A percentile compares a stretch with the other conserved stretches of the same genome.
Evolutionary conservation across 164 flowering plant genomes (phyloP).

Genomic region (Vitis amurensis): DNA sequence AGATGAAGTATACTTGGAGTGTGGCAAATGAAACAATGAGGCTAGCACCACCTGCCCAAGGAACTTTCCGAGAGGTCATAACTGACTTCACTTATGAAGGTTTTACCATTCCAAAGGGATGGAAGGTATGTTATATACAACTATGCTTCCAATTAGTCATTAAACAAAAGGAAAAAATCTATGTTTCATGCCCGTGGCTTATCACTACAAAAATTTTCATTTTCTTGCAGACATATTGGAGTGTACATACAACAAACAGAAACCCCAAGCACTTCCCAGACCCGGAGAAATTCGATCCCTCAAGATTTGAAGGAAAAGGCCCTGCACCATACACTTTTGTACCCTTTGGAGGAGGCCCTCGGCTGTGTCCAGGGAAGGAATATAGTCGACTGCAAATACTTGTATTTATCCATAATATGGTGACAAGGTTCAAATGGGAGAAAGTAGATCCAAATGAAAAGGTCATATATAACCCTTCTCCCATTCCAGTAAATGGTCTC

Average conservation of each 20-base stretch:
- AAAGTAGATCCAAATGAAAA: constrained; percentile 44
- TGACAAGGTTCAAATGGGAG: constrained; percentile 47
- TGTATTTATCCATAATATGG: constrained; percentile 49
- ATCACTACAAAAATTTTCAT: neutral
- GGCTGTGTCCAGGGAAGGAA: constrained; percentile 62
- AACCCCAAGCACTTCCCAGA: constrained; percentile 40
- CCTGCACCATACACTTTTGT: constrained; percentile 55
- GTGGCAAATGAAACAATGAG: constrained; percentile 52
- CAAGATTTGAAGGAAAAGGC: constrained; percentile 49
- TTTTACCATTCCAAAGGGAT: constrained; percentile 54
- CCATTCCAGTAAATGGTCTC: constrained; percentile 47
- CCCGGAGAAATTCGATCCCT: constrained; percentile 48
- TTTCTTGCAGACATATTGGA: constrained; percentile 48
- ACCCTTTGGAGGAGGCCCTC: constrained; percentile 61
- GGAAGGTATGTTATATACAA: constrained; percentile 40
- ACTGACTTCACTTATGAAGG: constrained; percentile 44
- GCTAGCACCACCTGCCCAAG: constrained; percentile 49
- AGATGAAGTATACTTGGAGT: constrained; percentile 61
- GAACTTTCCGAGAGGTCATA: constrained; percentile 50
- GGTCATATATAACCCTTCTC: constrained; percentile 38
- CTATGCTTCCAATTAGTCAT: too few species aligned
- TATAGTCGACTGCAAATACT: constrained; percentile 49
- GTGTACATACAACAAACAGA: constrained; percentile 44
- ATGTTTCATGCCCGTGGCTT: too few species aligned
- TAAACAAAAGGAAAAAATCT: too few species aligned